phyloP scores from a whole-genome alignment of 140 eudicot genomes.

The Bidens hawaiensis region DNA sequence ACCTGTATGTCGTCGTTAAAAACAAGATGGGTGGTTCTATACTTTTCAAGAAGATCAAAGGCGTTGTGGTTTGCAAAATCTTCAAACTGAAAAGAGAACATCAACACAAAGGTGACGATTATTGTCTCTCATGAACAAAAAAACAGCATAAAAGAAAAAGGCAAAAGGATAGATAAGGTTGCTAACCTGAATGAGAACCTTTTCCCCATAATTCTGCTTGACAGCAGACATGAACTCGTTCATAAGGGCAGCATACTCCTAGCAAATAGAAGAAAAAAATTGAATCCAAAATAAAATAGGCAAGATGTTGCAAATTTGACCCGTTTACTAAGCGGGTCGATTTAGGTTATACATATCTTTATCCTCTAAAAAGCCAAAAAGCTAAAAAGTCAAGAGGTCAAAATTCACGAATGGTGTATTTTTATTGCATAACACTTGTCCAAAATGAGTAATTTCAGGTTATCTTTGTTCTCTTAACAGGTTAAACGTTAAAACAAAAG shows the following conservation, averaged over 20 bases:
- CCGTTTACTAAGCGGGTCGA: neutral
- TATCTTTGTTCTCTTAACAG: no score
- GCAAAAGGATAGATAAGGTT: constrained; percentile 1
- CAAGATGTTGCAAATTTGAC: neutral
- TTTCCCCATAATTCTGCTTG: constrained; percentile 93
- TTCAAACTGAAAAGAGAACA: constrained; percentile 57
- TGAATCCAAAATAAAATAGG: neutral
- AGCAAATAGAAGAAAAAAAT: neutral
- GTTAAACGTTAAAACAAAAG: neutral
- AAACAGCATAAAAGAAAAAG: neutral
- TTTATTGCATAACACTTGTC: neutral
- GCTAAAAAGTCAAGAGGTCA: neutral
- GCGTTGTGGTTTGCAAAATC: constrained; percentile 97
- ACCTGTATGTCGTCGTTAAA: constrained; percentile 97
- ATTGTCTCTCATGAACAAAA: neutral
- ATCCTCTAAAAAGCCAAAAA: neutral
- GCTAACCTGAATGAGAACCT: constrained; percentile 86
- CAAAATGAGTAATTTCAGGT: neutral
- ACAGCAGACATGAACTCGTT: constrained; percentile 93
- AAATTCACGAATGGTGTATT: neutral
- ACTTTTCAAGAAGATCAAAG: constrained; percentile 81
- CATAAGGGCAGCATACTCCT: constrained; percentile 94
- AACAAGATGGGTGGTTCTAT: constrained; percentile 86
- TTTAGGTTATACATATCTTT: neutral
- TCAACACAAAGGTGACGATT: constrained; percentile 1